Evolutionary conservation across 257 asterid genomes (phyloP).

Genomic region (Plantago major): DNA sequence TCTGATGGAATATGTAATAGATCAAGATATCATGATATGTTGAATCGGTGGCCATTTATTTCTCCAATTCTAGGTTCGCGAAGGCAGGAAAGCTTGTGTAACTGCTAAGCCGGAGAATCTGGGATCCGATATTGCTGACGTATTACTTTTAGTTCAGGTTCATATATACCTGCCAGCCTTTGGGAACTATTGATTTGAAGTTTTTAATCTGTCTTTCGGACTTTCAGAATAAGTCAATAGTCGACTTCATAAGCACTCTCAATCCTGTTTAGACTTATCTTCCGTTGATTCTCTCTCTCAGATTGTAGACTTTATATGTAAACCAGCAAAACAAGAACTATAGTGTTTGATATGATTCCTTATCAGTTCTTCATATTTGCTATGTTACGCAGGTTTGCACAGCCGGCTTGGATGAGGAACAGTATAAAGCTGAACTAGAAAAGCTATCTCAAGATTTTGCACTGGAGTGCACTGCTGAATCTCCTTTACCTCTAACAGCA

Average conservation of each 20-base stretch:
- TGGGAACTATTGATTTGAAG: background rate
- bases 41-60: conserved; percentile 18
- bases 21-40: background rate
- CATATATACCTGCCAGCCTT: conserved; percentile 19
- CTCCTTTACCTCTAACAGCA: conserved; percentile 73
- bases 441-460: conserved; percentile 68
- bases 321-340: conserved; percentile 10
- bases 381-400: conserved; percentile 61
- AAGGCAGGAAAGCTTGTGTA: conserved; percentile 62
- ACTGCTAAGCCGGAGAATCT: conserved; percentile 39
- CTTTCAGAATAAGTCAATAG: background rate
- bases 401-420: conserved; percentile 48
- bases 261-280: conserved; percentile 9
- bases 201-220: background rate
- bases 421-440: conserved; percentile 56
- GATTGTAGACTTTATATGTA: conserved; percentile 1
- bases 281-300: conserved; percentile 8
- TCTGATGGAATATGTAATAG: background rate
- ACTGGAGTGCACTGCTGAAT: conserved; percentile 47
- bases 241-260: conserved; percentile 3
- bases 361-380: conserved; percentile 3
- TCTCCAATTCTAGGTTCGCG: conserved; percentile 65
- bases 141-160: conserved; percentile 96
- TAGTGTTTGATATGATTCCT: conserved; percentile 16
- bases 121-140: conserved; percentile 54